Conservation (phyloP, 2,329 filamentous ascomycete species). For the Ascochyta pisi region DNA sequence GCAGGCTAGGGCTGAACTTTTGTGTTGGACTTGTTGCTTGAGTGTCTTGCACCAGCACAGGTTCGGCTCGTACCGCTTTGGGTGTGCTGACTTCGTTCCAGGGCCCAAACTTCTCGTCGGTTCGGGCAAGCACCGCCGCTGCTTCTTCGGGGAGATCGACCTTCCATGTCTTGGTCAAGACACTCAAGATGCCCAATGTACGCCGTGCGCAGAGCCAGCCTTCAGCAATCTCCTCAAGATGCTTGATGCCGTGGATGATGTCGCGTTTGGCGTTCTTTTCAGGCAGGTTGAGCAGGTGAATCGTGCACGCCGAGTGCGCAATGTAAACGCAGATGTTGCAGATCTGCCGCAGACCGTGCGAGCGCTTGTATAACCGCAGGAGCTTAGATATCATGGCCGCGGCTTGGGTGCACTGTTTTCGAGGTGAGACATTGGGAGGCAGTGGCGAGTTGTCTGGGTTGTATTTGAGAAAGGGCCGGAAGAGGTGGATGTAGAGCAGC, state of each 20-base stretch:
- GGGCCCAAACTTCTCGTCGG: constrained; percentile 79
- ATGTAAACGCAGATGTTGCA: constrained; percentile 98
- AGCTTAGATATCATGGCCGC: constrained; percentile 90
- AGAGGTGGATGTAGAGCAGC: constrained; percentile 92
- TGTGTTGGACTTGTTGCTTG: constrained; percentile 32
- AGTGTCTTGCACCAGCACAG: constrained; percentile 22
- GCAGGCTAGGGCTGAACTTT: constrained; percentile 32
- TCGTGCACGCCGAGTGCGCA: constrained; percentile 89
- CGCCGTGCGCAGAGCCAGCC: constrained; percentile 90
- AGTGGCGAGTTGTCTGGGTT: constrained; percentile 80
- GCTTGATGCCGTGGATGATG: constrained; percentile 87
- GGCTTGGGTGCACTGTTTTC: constrained; percentile 88
- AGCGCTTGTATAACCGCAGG: constrained; percentile 92
- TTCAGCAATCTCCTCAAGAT: constrained; percentile 94
- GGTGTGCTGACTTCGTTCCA: constrained; percentile 52
- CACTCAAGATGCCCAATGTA: constrained; percentile 82
- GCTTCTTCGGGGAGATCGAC: constrained; percentile 88
- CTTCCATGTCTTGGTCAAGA: constrained; percentile 87
- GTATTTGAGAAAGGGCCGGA: constrained; percentile 94
- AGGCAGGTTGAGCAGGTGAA: constrained; percentile 90
- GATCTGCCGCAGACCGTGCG: constrained; percentile 89
- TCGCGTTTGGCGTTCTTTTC: constrained; percentile 91
- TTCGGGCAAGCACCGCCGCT: constrained; percentile 73
- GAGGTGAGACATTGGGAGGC: constrained; percentile 84
- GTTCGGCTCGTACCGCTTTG: constrained; percentile 27